phyloP scores from a whole-genome alignment of 441 rosid genomes.

The Aquilaria agallochum region DNA sequence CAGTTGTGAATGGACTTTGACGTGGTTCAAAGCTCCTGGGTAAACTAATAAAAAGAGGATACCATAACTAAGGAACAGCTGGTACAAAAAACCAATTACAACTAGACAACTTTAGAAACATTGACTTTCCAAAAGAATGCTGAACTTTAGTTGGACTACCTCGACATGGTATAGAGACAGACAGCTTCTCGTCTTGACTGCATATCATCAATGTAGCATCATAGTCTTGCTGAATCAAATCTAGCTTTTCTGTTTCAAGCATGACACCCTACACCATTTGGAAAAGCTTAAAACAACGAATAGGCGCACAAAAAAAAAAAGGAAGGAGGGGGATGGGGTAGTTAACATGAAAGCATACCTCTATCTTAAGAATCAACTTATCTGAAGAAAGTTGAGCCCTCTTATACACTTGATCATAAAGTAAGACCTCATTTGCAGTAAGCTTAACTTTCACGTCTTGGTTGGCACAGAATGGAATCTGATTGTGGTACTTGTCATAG shows the following conservation, averaged over 20 bases:
- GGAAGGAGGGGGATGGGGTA: neutral
- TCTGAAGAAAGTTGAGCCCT: slow-evolving; percentile 31
- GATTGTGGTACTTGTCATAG: slow-evolving; percentile 49
- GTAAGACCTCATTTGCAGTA: slow-evolving; percentile 7
- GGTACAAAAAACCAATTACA: slow-evolving; percentile 2
- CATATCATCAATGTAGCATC: slow-evolving; percentile 40
- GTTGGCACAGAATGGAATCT: slow-evolving; percentile 31
- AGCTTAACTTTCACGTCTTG: slow-evolving; percentile 37
- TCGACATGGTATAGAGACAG: slow-evolving; percentile 46
- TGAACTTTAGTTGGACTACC: slow-evolving; percentile 29
- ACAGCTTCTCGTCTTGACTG: slow-evolving; percentile 22
- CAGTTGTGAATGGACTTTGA: slow-evolving; percentile 21
- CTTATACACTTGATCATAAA: slow-evolving; percentile 18
- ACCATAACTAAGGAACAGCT: no score
- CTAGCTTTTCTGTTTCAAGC: slow-evolving; percentile 39
- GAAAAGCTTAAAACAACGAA: slow-evolving; percentile 6
- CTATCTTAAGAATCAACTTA: slow-evolving; percentile 28
- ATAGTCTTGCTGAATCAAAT: slow-evolving; percentile 42
- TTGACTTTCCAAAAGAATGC: neutral
- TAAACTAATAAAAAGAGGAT: slow-evolving; percentile 31
- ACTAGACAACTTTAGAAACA: neutral
- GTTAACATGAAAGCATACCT: slow-evolving; percentile 30
- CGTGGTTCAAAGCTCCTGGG: slow-evolving; percentile 39
- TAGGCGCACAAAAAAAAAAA: slow-evolving; percentile 1
- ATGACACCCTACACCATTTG: slow-evolving; percentile 33